Conservation (phyloP, 805 yeast species). For the Metschnikowia noctiluminum region DNA sequence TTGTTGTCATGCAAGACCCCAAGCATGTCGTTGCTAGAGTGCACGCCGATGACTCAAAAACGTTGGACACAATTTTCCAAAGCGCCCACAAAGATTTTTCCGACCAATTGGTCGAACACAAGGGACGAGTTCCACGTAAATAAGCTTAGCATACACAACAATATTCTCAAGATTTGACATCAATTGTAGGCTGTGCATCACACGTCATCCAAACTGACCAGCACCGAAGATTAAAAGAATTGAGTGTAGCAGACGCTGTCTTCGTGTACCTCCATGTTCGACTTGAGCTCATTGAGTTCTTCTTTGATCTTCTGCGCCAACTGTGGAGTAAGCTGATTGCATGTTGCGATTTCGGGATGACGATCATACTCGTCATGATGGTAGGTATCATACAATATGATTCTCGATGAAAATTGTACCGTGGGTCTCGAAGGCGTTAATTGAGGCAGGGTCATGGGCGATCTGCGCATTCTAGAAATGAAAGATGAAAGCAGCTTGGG, state of each 20-base stretch:
- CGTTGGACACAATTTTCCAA: constrained; percentile 42
- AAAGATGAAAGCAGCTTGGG: constrained; percentile 33
- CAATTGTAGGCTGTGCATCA: too few relatives aligned
- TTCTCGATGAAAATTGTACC: constrained; percentile 74
- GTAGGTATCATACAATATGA: constrained; percentile 82
- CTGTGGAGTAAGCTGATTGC: constrained; percentile 84
- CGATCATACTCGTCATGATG: constrained; percentile 84
- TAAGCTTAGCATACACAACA: neutral
- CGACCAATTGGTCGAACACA: constrained; percentile 16
- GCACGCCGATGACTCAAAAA: constrained; percentile 33
- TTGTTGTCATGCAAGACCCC: constrained; percentile 45
- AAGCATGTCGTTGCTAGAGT: constrained; percentile 43
- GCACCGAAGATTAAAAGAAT: constrained; percentile 47
- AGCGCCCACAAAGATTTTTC: constrained; percentile 39
- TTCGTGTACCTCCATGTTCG: constrained; percentile 80
- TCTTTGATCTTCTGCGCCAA: constrained; percentile 83
- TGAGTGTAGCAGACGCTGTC: constrained; percentile 80
- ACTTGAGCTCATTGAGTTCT: constrained; percentile 76
- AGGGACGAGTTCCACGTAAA: constrained; percentile 16
- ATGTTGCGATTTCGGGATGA: constrained; percentile 88
- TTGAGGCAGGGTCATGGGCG: constrained; percentile 16
- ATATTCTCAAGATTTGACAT: too few relatives aligned
- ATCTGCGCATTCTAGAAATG: constrained; percentile 27
- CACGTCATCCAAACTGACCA: too few relatives aligned
- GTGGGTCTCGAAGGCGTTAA: constrained; percentile 14